Conservation (phyloP, 2,329 filamentous ascomycete genomes). For the Amphichorda felina region DNA sequence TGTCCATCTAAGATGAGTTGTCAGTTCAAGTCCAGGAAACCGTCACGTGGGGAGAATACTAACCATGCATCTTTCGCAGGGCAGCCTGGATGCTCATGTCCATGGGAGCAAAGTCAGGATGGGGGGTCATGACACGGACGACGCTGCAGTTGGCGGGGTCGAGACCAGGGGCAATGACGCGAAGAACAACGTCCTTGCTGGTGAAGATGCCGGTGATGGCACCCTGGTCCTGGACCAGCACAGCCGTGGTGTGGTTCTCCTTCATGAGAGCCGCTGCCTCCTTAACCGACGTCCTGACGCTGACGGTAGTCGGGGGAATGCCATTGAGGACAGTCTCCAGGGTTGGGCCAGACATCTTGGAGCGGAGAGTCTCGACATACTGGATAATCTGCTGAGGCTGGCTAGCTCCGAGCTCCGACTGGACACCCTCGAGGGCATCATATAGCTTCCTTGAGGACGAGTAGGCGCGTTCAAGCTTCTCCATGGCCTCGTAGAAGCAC, state of each 20-base stretch:
- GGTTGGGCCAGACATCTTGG: conserved; percentile 96
- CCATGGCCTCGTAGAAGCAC: conserved; percentile 99
- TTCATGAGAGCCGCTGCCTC: conserved; percentile 95
- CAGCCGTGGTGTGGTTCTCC: conserved; percentile 94
- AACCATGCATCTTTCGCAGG: conserved; percentile 97
- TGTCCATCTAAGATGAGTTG: conserved; percentile 60
- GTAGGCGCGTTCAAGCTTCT: conserved; percentile 96
- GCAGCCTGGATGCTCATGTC: conserved; percentile 99
- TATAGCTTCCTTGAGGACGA: conserved; percentile 97
- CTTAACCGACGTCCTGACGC: conserved; percentile 89
- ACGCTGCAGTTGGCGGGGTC: conserved; percentile 94
- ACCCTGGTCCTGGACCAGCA: conserved; percentile 91
- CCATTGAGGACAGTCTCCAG: conserved; percentile 90
- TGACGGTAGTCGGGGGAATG: conserved; percentile 85
- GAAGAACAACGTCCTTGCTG: conserved; percentile 96
- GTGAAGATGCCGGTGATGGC: conserved; percentile 99
- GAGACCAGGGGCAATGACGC: conserved; percentile 91
- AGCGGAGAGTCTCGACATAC: conserved; percentile 89
- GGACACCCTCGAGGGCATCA: conserved; percentile 92
- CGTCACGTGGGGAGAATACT: conserved; percentile 19
- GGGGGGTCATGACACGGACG: conserved; percentile 96
- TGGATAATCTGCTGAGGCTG: conserved; percentile 98
- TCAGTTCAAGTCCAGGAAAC: background rate
- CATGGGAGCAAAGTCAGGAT: conserved; percentile 95
- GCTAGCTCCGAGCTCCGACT: conserved; percentile 89